Evolutionary conservation across 768 basidiomycete genomes (phyloP), one percentile per base, ranked within the genome.

Genomic region (Serpula lacrymans): DNA sequence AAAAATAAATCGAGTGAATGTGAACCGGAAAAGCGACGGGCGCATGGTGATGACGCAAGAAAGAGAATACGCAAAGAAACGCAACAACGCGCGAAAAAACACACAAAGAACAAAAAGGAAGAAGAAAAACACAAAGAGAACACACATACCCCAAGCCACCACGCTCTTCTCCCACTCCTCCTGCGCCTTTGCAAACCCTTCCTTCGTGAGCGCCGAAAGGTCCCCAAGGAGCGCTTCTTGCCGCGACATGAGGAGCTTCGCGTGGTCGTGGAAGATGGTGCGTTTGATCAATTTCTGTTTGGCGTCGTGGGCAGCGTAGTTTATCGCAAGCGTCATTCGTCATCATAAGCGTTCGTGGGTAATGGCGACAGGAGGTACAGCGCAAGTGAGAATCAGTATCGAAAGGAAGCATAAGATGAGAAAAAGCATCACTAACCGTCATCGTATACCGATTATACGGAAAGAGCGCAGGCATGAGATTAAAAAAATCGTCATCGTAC

Each of bases 361-460:
- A 25, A 28, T 28, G n/a, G n/a, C n/a, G n/a, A n/a, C n/a, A n/a
- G n/a, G n/a, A n/a, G n/a, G n/a, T n/a, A 32, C 25, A 7, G 30
- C 18, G 17, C 33, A 27, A 10, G 14, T 6, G 20, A 13, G 23
- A 0, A 39, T 61, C 25, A 61, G 47, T 13, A 0, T 11, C 4
- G 13, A 37, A 7, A 16, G 23, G 3, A 12, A 16, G 12, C 20
- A 17, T 26, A 25, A 28, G 7, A 10, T 28, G 6, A 18, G 26
- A 37, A 0, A 23, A 34, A 29, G 14, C 31, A 27, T 21, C 13
- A 71, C 83, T 37, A 40, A 88, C 84, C 37, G 76, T 86, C 83
- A 97, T 92, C 0, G 90, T 95, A 59, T 88, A 99, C 49, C 84
- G 82, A 67, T 99, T 99, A 57, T 97, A 98, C 0, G 92, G 91